Evolutionary conservation across 306 rosid genomes (phyloP), one percentile per base, ranked within the genome.

Genomic region (Oxytropis ochrocephala): DNA sequence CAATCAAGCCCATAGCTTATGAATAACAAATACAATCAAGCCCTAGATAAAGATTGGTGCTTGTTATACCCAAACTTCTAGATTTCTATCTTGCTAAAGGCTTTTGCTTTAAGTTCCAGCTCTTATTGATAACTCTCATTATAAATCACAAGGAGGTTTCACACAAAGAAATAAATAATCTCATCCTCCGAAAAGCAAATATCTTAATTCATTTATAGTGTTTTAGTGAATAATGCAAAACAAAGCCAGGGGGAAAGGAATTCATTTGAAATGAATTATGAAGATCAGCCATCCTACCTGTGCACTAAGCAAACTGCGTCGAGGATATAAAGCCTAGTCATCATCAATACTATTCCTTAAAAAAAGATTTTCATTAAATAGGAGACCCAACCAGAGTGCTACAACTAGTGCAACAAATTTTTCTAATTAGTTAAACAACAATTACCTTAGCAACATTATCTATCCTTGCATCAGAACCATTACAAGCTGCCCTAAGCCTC

Each of bases 401-500:
- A 47, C 38, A 57, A 17, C 44, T 32, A 43, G 41, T 29, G 18
- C 10, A 17, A 21, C 19, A 11, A 58, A 47, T 2, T 19, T 44
- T 57, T 32, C 54, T 38, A 35, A 4, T 19, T 59, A 46, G 24
- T 27, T 14, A 19, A 41, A 58, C 18, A 57, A 54, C 18, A 56
- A 42, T 76, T 77, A 92, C 98, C 92, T 89, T 86, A 24, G 78
- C 82, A 71, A 89, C 88, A 76, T 82, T 86, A 52, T 88, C 84
- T 41, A 89, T 74, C 74, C 41, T 92, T 67, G 95, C 91, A 52
- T 82, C 88, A 69, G 86, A 75, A 55, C 89, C 83, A 84, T 92
- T 88, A 80, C 98, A 89, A 67, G 96, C 92, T 29, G 84, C 86
- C 80, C 96, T 87, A 67, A 92, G 77, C 85, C 84, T 89, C 78